Evolutionary conservation across 108 stramenopile genomes (phyloP), one percentile per base, ranked within the genome.

Genomic region (Phaeodactylum tricornutum): DNA sequence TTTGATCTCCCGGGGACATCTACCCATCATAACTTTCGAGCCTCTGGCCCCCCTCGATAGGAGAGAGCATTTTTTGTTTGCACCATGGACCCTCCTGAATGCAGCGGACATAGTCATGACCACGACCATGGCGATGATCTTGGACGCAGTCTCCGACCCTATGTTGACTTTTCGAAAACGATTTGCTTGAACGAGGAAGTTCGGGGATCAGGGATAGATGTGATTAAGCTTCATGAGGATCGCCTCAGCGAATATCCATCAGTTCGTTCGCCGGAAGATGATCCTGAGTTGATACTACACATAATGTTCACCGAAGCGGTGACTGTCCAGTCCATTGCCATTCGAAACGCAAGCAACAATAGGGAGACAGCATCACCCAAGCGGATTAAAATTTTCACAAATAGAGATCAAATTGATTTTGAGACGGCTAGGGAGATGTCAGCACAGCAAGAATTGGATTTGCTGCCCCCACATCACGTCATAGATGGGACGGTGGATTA

Each of bases 231-330:
- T n/a, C 76, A 87, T 54, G 82, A 91, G 47, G 80, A 87, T 22
- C 72, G 89, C 16, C 33, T 79, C 12, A 56, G 75, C 0, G 0
- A 61, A 5, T 54, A 57, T 27, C 89, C 89, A 9, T 61, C 59
- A 6, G 44, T 91, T 38, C 47, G 27, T 37, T 77, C 77, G 2
- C 75, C 80, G 29, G 77, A 78, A 7, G 84, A 90, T 44, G 84
- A 84, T 66, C 76, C 84, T 11, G 89, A 91, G 52, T 49, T 91
- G 21, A 47, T 91, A 6, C 32, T 91, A 32, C 49, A 63, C 42
- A 76, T 91, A 50, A 84, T 84, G 0, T 91, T 91, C 53, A 67
- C 53, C 17, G 89, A 91, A 50, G 72, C 74, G 5, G 89, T 91
- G 7, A 54, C 74, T 28, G 63, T 86, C 17, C 69, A 71, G 35